Conservation (phyloP, 2,329 filamentous ascomycete species). For the Curvularia verruculosa region DNA sequence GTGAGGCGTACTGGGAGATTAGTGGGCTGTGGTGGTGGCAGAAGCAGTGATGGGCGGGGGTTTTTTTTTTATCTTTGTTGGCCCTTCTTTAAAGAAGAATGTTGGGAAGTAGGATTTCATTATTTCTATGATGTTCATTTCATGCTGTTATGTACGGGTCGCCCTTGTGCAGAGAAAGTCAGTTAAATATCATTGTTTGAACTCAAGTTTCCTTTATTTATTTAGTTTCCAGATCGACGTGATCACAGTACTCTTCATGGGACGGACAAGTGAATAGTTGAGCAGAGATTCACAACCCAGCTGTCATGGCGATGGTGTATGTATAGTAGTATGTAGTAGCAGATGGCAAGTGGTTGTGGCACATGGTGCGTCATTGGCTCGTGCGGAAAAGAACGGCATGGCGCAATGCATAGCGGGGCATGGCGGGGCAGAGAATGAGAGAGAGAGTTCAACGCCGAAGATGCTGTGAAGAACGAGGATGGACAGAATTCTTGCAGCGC, state of each 20-base stretch:
- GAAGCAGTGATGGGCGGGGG: neutral
- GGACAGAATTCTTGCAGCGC: neutral
- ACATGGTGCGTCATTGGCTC: slow-evolving; percentile 20
- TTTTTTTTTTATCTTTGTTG: neutral
- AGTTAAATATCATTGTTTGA: neutral
- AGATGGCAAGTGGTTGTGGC: neutral
- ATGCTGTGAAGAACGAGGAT: neutral
- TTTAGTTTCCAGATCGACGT: too few species aligned
- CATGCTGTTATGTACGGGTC: neutral
- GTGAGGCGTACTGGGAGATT: slow-evolving; percentile 47
- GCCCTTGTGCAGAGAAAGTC: neutral
- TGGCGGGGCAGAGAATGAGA: slow-evolving; percentile 21
- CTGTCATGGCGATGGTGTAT: neutral
- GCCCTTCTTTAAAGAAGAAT: neutral
- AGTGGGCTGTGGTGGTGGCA: slow-evolving; percentile 38
- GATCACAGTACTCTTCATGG: too few species aligned
- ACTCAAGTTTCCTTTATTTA: neutral
- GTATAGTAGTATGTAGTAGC: neutral
- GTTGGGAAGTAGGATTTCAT: neutral
- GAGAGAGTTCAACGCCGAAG: neutral
- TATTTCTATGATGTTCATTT: neutral
- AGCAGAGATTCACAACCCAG: neutral
- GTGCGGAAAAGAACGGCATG: slow-evolving; percentile 24
- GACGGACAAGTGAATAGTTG: neutral
- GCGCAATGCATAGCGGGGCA: slow-evolving; percentile 16